Evolutionary conservation across 2,329 filamentous ascomycete genomes (phyloP).

Genomic region (Leptographium flavum): DNA sequence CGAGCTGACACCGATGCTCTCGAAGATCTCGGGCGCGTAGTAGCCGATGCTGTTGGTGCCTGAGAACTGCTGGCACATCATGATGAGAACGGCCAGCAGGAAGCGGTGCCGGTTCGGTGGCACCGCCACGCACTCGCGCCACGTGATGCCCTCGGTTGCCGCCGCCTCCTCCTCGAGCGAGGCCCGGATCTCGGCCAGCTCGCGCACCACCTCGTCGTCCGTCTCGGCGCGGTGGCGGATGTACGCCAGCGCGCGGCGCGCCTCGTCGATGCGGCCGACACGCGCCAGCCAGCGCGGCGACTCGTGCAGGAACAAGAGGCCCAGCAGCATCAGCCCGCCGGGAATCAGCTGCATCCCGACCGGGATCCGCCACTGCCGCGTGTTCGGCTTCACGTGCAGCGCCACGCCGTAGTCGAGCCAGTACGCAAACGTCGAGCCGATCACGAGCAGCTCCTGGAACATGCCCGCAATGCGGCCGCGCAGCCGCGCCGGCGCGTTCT

Average conservation of each 20-base stretch:
- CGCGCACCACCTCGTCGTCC: conserved; percentile 57
- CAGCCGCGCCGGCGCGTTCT: conserved; percentile 31
- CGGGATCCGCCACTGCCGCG: conserved; percentile 36
- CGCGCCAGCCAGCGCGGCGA: conserved; percentile 63
- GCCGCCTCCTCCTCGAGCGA: neutral
- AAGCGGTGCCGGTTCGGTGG: conserved; percentile 3
- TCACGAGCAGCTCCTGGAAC: conserved; percentile 30
- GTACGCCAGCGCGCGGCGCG: conserved; percentile 54
- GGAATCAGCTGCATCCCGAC: conserved; percentile 46
- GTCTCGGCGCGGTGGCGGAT: conserved; percentile 50
- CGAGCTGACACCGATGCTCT: conserved; percentile 43
- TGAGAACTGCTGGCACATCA: conserved; percentile 52
- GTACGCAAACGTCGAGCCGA: conserved; percentile 24
- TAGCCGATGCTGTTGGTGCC: conserved; percentile 56
- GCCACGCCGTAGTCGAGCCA: conserved; percentile 32
- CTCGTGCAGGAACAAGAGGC: conserved; percentile 61
- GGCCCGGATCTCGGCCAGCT: conserved; percentile 55
- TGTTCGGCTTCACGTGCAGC: conserved; percentile 17
- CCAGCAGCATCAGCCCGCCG: conserved; percentile 44
- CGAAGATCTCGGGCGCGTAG: conserved; percentile 49
- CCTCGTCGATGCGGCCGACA: conserved; percentile 49
- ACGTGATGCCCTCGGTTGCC: conserved; percentile 1
- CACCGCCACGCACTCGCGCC: conserved; percentile 15
- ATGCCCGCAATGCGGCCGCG: conserved; percentile 26
- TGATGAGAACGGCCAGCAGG: neutral